Base-by-base conservation (phyloP, 371 early-diverging fungal genomes). In the Lichtheimia ramosa region DNA sequence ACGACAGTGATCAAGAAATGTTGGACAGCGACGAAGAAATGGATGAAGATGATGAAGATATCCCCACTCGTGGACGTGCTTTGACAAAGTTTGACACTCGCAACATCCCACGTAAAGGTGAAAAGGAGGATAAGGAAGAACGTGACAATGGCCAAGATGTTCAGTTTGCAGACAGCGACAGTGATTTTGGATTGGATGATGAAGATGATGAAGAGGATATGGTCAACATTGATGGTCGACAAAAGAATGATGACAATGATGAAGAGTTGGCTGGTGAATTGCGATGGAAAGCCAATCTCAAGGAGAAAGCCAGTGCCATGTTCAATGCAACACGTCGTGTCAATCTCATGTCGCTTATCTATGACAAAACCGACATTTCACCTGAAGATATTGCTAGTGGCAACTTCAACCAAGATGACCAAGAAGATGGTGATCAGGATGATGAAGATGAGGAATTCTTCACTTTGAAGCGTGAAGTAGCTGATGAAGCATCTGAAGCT, bases 311-410 rank as follows among this genome's bases (percentile, higher is more conserved):
- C 3, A 82, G 81, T 28, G 71, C 80, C 1, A 75, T 81, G 56
- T 89, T 87, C 63, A 68, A 69, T 18, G 78, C 83, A 27, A 73
- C 74, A 55, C 86, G 85, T 40, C 82, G 90, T 21, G 79, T 85
- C 61, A 92, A 93, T 57, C 69, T 96, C 52, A 94, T 94, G 94
- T 86, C 91, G 23, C 70, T 93, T 0, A 91, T 97, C 24, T 97
- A 97, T 63, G 83, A 87, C 39, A 66, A 72, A 1, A 71, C 74
- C 24, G 81, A 83, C 41, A 58, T 79, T 40, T 63, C 81, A 0
- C 84, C 86, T 3, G 86, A 86, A 51, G 81, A 81, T 58, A 86
- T 88, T 43, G 65, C 62, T 6, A 59, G 64, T 1, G 84, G 83
- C 24, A 69, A 78, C 1, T 74, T 75, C 27, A 65, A 73, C 1